phyloP scores from a whole-genome alignment of 83 land plant species.

The Larix sibirica region DNA sequence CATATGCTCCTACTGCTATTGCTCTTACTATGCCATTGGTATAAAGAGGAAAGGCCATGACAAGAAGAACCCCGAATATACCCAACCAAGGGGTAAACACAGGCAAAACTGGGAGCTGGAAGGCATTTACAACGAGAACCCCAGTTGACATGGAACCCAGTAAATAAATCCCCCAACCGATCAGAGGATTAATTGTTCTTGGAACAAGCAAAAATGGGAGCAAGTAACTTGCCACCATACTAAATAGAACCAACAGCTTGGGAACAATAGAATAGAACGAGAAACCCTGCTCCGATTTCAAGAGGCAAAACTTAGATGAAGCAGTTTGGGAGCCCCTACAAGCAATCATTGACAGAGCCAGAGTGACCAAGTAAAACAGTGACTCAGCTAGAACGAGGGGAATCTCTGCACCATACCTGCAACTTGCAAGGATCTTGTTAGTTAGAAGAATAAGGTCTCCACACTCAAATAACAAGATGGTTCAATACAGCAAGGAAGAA shows the following conservation, averaged over 20 bases:
- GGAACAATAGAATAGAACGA: constrained; percentile 35
- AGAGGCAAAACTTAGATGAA: constrained; percentile 59
- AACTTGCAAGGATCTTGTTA: background rate
- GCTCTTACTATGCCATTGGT: constrained; percentile 75
- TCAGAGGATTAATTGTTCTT: constrained; percentile 75
- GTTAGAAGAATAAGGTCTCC: background rate
- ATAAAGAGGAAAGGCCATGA: constrained; percentile 91
- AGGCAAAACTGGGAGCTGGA: constrained; percentile 67
- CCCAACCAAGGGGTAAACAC: constrained; percentile 73
- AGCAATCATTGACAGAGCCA: constrained; percentile 53
- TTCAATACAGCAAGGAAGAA: background rate
- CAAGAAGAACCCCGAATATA: constrained; percentile 65
- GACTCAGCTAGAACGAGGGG: constrained; percentile 54
- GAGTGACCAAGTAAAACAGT: constrained; percentile 51
- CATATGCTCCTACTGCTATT: constrained; percentile 62
- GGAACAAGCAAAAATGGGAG: constrained; percentile 86
- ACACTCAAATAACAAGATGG: background rate
- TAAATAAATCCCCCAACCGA: constrained; percentile 87
- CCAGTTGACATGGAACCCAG: constrained; percentile 67
- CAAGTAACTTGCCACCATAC: constrained; percentile 64
- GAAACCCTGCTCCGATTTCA: constrained; percentile 46
- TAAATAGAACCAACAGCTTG: constrained; percentile 53
- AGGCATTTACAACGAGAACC: constrained; percentile 45
- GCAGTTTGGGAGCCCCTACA: constrained; percentile 33
- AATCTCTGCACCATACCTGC: constrained; percentile 81